Evolutionary conservation across 2,329 filamentous ascomycete genomes (phyloP), one percentile per base, ranked within the genome.

Genomic region (Botrytis aclada): DNA sequence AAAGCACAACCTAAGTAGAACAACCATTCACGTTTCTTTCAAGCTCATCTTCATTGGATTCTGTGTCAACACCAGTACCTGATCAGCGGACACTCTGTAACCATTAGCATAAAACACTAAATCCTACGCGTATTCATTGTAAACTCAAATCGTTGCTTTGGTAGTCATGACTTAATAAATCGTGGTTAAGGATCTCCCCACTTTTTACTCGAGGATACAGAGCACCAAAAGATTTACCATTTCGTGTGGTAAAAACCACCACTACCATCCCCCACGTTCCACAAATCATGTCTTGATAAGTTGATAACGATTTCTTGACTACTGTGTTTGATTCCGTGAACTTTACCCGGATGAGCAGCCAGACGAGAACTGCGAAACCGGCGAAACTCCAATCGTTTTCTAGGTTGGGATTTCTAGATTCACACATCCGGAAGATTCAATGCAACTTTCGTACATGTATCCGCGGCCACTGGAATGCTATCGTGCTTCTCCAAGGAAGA

Each of bases 191-290:
- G 9, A 22, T 29, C 25, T 22, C 47, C 12, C 65, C 65, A 69
- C 65, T 56, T 65, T 32, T 34, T 56, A 29, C 51, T 39, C 34
- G 60, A 8, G 14, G 14, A 37, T 39, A 16, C 37, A 18, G 34
- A n/a, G 10, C 10, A 32, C n/a, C 25, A 56, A 41, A 69, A 41
- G 14, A 37, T 7, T 69, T 47, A 18, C 56, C 58, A 72, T 70
- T 67, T 72, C 43, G 63, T 74, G 70, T 67, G 56, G 58, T 74
- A 51, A 47, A 43, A 51, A 37, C 64, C 64, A 67, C 47, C 54
- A 39, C 37, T 18, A 69, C n/a, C 25, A n/a, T 54, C 47, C 65
- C 65, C 65, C 65, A 69, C 65, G 65, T 69, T 56, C 65, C 51
- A 56, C 47, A 56, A 65, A 56, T 66, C 65, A 34, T 56, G n/a